Base-by-base conservation (phyloP, 2,329 filamentous ascomycete species). In the Ceratocystis harringtonii region DNA sequence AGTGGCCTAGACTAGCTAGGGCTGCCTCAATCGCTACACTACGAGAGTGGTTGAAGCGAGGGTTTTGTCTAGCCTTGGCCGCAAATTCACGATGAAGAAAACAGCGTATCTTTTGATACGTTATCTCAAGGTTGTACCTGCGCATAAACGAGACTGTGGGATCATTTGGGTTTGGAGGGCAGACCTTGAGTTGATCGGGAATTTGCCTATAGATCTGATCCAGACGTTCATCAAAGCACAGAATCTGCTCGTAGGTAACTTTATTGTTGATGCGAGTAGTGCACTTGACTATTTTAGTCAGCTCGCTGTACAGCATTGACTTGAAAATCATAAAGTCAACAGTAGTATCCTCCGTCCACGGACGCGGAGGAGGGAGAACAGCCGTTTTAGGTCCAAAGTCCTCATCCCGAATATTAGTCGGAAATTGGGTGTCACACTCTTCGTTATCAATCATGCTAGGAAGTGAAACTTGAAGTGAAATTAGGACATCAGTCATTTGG, bases 1-100 rank as follows among this genome's bases (percentile, higher is more conserved):
- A 85, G 70, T 92, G 89, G 28, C 82, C 80, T 50, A 99, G 79
- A 61, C 95, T 85, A 69, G 88, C 86, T 79, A 96, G 80, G 0
- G 91, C 90, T 1, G 92, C 89, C 71, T 96, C 90, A 50, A 97
- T 87, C 69, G 90, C 94, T 25, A 86, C 87, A 50, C 86, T 85
- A 36, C 92, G 84, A 2, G 91, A 96, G 72, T 94, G 90, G 7
- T 85, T 83, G 71, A 95, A 97, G 7, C 91, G 83, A 8, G 88
- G 79, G 70, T 92, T 94, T 67, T 88, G 83, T 61, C 88, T 80
- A 4, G 91, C 89, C 67, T 86, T 83, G n/a, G 83, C 79, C 66
- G 96, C 81, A 73, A 94, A 96, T 69, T 91, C 91, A 62, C 91
- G 83, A 74, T 99, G 94, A 48, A 99, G 81, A 25, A 96, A 83